These are phyloP conservation scores for Aspergillus bombycis DNA, from an alignment of 2,329 filamentous ascomycete species.

Conservation along the genomic window DNA sequence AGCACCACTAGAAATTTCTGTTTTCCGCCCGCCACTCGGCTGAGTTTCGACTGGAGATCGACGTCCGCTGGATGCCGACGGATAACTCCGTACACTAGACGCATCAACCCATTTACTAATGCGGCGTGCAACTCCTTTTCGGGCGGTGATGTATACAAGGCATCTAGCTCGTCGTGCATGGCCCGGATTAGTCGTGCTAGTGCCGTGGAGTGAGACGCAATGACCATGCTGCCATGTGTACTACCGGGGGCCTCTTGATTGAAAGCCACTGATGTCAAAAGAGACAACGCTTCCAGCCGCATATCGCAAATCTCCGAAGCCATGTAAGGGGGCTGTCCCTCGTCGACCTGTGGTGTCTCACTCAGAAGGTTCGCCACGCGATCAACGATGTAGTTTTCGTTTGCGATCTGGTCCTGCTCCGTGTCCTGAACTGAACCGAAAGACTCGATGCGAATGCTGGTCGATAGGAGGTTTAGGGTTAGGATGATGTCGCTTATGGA, in stretches of 20 bases:
- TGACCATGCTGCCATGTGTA: slow-evolving; percentile 61
- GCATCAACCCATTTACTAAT: slow-evolving; percentile 62
- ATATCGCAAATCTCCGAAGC: slow-evolving; percentile 44
- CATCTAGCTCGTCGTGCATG: slow-evolving; percentile 71
- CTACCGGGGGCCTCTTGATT: slow-evolving; percentile 61
- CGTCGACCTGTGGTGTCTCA: slow-evolving; percentile 53
- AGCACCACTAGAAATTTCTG: slow-evolving; percentile 83
- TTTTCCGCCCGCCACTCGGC: slow-evolving; percentile 68
- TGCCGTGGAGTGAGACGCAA: slow-evolving; percentile 69
- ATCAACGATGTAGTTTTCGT: slow-evolving; percentile 56
- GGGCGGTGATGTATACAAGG: slow-evolving; percentile 58
- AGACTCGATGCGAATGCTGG: slow-evolving; percentile 55
- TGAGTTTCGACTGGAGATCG: slow-evolving; percentile 73
- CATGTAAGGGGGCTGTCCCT: slow-evolving; percentile 46
- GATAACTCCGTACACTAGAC: slow-evolving; percentile 64
- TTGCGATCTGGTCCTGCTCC: slow-evolving; percentile 42
- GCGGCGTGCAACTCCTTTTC: slow-evolving; percentile 51
- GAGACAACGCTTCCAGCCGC: slow-evolving; percentile 48
- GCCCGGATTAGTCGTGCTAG: slow-evolving; percentile 76
- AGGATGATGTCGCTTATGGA: slow-evolving; percentile 59
- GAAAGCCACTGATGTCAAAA: slow-evolving; percentile 48
- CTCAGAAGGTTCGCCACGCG: slow-evolving; percentile 61
- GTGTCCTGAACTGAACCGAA: slow-evolving; percentile 57
- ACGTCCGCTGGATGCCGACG: slow-evolving; percentile 63
- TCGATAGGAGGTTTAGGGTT: slow-evolving; percentile 58